A percentile compares a stretch with the other conserved stretches of the same genome.
phyloP scores from a whole-genome alignment of 306 rosid genomes.

The Carpinus fangiana region DNA sequence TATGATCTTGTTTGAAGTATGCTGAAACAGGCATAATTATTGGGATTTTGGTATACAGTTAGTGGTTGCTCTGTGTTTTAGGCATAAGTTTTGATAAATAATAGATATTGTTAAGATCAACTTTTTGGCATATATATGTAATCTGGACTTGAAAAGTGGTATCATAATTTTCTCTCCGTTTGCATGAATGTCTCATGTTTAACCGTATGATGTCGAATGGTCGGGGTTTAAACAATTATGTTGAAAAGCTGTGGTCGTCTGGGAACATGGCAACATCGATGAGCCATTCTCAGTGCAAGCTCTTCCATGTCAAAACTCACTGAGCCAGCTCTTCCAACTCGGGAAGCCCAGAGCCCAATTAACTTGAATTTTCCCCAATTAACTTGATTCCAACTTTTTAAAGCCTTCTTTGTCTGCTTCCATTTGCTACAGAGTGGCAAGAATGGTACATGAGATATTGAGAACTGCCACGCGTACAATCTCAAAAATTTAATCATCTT shows the following conservation, averaged over 20 bases:
- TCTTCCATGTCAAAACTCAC: too few relatives aligned
- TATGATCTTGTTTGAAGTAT: not conserved
- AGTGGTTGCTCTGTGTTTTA: not conserved
- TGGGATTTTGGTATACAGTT: not conserved
- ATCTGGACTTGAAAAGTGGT: not conserved
- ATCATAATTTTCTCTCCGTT: not conserved
- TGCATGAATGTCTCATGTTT: not conserved
- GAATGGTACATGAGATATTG: too few relatives aligned
- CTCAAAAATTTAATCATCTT: too few relatives aligned
- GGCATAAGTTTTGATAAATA: not conserved
- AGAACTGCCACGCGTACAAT: too few relatives aligned
- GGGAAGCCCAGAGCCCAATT: too few relatives aligned
- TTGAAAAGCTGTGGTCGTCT: not conserved
- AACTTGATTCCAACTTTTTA: too few relatives aligned
- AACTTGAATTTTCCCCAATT: too few relatives aligned
- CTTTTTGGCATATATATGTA: constrained; percentile 24
- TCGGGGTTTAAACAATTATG: not conserved
- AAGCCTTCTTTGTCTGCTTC: too few relatives aligned
- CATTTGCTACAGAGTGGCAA: too few relatives aligned
- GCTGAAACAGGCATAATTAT: not conserved
- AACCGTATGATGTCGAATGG: not conserved
- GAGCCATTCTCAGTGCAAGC: too few relatives aligned
- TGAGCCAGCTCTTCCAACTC: too few relatives aligned
- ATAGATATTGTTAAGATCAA: not conserved
- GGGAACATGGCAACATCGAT: too few relatives aligned